Evolutionary conservation across 225 moss, liverwort and hornwort species (phyloP), one percentile per base, ranked within the genome.

Genomic region (Anthoceros angustus): DNA sequence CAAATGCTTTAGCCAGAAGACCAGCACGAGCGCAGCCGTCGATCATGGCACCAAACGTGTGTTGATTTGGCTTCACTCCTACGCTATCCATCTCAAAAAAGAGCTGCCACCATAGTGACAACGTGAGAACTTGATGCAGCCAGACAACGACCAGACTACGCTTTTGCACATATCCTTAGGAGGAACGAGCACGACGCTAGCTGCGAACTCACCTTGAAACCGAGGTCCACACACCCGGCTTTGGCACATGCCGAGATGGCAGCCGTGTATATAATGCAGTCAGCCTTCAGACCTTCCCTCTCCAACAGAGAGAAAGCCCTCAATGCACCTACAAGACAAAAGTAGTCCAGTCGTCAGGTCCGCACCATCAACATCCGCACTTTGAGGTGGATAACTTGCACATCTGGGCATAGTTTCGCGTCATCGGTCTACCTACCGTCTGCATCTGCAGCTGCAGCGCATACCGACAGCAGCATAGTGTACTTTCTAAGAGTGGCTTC

Each of bases 1-100:
- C 95, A 80, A 98, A 98, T 5, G 95, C 91, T 79, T 98, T 98
- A 64, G 95, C 88, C 62, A 98, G 66, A 73, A 91, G 87, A 55
- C 95, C 91, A 74, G 85, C 88, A 50, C 79, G 86, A 68, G 91
- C 91, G 77, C 95, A 98, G 41, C 91, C 91, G 83, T 98, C 91
- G 76, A 98, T 98, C 82, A 98, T 84, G 39, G 95, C 88, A 70
- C 88, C 88, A 66, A 86, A 98, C 61, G 95, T 92, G 64, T 84
- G 81, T 60, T 81, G 82, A 45, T 78, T 92, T 66, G 91, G 77
- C 63, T 70, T 65, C 5, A 98, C 72, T 61, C 87, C 79, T 43
- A 78, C 79, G 49, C 80, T 63, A 74, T 98, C 88, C 95, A 98
- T 98, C 68, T 98, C 91, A 66, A 91, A 88, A 68, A 82, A 98